Evolutionary conservation across 179 eudicot species (phyloP).

Genomic region (Nepenthes alata): DNA sequence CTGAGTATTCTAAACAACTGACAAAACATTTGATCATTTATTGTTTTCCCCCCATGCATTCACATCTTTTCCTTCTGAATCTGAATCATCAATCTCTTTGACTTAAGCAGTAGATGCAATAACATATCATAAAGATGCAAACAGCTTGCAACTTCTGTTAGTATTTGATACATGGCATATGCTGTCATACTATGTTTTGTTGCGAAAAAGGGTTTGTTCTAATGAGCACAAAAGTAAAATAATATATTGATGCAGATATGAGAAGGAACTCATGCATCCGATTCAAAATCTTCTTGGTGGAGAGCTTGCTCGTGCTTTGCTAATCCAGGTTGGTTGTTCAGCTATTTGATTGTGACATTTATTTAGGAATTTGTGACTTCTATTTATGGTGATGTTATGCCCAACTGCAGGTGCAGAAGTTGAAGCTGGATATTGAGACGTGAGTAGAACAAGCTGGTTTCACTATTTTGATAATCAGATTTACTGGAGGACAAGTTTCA

Average conservation of each 20-base stretch:
- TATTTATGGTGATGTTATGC: background rate
- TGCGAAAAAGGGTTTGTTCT: background rate
- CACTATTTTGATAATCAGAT: slow-evolving; percentile 1
- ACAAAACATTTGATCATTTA: too few species aligned
- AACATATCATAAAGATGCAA: too few species aligned
- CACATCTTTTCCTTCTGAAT: too few species aligned
- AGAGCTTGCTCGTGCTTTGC: slow-evolving; percentile 85
- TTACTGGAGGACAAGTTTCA: slow-evolving; percentile 1
- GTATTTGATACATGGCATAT: too few species aligned
- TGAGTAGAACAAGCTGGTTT: slow-evolving; percentile 27
- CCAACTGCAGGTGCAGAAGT: slow-evolving; percentile 71
- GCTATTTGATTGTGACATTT: slow-evolving; percentile 2
- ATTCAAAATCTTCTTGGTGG: slow-evolving; percentile 70
- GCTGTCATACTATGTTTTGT: too few species aligned
- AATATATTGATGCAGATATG: slow-evolving; percentile 42
- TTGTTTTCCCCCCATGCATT: too few species aligned
- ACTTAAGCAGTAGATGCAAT: too few species aligned
- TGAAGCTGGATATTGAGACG: slow-evolving; percentile 83
- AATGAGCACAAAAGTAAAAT: background rate
- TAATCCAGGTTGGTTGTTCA: slow-evolving; percentile 57
- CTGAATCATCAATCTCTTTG: too few species aligned
- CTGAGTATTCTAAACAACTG: too few species aligned
- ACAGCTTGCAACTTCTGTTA: too few species aligned
- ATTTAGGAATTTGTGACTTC: background rate
- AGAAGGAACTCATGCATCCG: slow-evolving; percentile 86